A percentile compares a stretch with the other conserved stretches of the same genome.
phyloP scores from a whole-genome alignment of 345 rosid species.

The Excoecaria cochinchinensis region DNA sequence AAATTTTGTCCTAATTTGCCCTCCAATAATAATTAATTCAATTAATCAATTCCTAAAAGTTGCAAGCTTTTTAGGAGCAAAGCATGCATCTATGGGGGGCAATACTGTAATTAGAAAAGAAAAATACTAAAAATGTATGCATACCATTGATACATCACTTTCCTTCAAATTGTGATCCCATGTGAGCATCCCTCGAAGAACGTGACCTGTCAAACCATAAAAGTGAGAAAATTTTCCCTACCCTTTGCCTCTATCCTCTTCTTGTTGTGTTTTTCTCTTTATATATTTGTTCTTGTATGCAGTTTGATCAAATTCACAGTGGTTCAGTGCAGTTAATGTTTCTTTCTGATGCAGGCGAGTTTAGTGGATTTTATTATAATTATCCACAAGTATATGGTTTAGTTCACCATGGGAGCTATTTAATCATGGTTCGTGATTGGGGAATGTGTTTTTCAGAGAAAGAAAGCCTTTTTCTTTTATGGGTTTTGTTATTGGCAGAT shows the following conservation, averaged over 20 bases:
- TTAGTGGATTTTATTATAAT: conserved; percentile 2
- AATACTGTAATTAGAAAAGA: background rate
- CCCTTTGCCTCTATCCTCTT: conserved; percentile 23
- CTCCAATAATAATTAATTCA: background rate
- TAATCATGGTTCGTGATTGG: conserved; percentile 37
- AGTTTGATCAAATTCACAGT: conserved; percentile 1
- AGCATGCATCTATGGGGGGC: background rate
- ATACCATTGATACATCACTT: conserved; percentile 30
- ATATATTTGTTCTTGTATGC: background rate
- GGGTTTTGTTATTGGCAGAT: conserved; percentile 20
- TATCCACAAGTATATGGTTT: conserved; percentile 20
- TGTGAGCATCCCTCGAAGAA: conserved; percentile 53
- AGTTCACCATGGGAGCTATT: conserved; percentile 24
- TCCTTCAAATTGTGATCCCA: conserved; percentile 52
- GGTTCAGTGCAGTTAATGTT: background rate
- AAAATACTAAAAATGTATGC: background rate
- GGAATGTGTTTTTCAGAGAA: conserved; percentile 36
- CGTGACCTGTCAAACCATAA: conserved; percentile 45
- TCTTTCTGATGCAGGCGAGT: background rate
- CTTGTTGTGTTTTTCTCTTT: conserved; percentile 7
- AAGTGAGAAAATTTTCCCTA: conserved; percentile 27
- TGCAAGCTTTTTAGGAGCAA: background rate
- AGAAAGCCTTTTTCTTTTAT: background rate
- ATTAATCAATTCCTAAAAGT: background rate
- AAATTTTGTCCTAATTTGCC: background rate